Evolutionary conservation across 2,329 filamentous ascomycete genomes (phyloP).

Genomic region (Boeremia lycopersici): DNA sequence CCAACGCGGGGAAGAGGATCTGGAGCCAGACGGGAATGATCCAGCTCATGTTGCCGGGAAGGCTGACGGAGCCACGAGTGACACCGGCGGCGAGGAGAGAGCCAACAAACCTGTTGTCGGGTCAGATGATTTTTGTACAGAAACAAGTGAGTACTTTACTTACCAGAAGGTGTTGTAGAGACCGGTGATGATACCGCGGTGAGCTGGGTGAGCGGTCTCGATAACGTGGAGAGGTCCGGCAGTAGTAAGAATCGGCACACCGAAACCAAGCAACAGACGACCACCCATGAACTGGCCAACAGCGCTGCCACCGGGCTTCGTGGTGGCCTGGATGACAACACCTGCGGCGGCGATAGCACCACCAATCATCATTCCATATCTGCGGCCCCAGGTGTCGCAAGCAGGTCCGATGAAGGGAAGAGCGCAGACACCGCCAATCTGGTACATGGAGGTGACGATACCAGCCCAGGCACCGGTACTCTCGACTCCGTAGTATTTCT

Average conservation of each 20-base stretch:
- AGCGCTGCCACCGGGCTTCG: slow-evolving; percentile 48
- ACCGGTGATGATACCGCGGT: slow-evolving; percentile 66
- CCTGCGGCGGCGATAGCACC: slow-evolving; percentile 57
- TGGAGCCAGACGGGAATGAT: slow-evolving; percentile 49
- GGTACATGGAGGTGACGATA: slow-evolving; percentile 55
- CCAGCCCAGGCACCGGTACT: slow-evolving; percentile 53
- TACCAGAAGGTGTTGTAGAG: slow-evolving; percentile 61
- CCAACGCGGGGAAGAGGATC: slow-evolving; percentile 43
- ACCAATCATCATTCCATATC: slow-evolving; percentile 59
- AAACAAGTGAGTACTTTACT: background rate
- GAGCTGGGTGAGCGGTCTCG: slow-evolving; percentile 67
- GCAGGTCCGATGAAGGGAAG: slow-evolving; percentile 55
- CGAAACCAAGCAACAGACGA: slow-evolving; percentile 68
- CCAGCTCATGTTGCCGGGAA: slow-evolving; percentile 52
- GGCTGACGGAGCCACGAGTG: slow-evolving; percentile 28
- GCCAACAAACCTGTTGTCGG: slow-evolving; percentile 45
- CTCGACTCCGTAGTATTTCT: slow-evolving; percentile 50
- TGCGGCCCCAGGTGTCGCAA: slow-evolving; percentile 52
- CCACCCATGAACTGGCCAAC: slow-evolving; percentile 62
- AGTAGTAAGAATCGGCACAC: slow-evolving; percentile 64
- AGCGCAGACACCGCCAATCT: slow-evolving; percentile 54
- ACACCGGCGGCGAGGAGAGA: slow-evolving; percentile 37
- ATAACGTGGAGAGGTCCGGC: slow-evolving; percentile 69
- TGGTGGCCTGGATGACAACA: slow-evolving; percentile 55
- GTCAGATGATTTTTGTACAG: background rate